Evolutionary conservation across 257 asterid species (phyloP).

Genomic region (Capsicum baccatum): DNA sequence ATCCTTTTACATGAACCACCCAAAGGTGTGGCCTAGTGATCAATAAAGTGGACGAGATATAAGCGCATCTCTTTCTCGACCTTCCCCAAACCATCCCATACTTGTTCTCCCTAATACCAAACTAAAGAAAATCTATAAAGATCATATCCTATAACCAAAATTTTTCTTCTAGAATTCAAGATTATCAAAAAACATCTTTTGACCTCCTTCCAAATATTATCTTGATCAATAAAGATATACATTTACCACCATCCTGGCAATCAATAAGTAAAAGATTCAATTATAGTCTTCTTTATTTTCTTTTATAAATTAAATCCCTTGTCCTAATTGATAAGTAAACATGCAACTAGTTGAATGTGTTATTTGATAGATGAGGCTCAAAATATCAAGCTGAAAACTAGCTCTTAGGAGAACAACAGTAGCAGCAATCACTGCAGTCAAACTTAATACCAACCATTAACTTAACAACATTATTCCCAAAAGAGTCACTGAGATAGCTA

Average conservation of each 20-base stretch:
- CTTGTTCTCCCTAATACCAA: conserved; percentile 15
- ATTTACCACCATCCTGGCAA: neutral
- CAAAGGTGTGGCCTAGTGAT: no score
- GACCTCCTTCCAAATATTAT: neutral
- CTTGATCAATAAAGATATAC: neutral
- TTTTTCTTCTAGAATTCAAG: neutral
- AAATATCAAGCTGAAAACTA: conserved; percentile 10
- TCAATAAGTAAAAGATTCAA: conserved; percentile 12
- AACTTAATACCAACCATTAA: conserved; percentile 1
- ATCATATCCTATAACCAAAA: conserved; percentile 1
- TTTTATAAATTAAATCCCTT: neutral
- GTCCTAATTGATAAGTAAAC: neutral
- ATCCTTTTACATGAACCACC: no score
- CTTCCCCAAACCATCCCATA: no score
- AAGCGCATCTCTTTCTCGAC: no score
- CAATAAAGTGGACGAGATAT: no score
- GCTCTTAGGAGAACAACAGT: neutral
- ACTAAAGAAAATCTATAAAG: neutral
- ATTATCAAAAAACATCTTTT: conserved; percentile 9
- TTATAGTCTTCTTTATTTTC: neutral
- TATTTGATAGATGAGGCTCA: neutral
- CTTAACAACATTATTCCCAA: neutral
- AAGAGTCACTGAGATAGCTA: no score
- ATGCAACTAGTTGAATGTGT: conserved; percentile 9
- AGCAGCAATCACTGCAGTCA: conserved; percentile 1